Percentiles rank a stretch among this genome's conserved stretches.
Evolutionary conservation across 139 green algal species (phyloP).

Genomic region (Tetradesmus obliquus): DNA sequence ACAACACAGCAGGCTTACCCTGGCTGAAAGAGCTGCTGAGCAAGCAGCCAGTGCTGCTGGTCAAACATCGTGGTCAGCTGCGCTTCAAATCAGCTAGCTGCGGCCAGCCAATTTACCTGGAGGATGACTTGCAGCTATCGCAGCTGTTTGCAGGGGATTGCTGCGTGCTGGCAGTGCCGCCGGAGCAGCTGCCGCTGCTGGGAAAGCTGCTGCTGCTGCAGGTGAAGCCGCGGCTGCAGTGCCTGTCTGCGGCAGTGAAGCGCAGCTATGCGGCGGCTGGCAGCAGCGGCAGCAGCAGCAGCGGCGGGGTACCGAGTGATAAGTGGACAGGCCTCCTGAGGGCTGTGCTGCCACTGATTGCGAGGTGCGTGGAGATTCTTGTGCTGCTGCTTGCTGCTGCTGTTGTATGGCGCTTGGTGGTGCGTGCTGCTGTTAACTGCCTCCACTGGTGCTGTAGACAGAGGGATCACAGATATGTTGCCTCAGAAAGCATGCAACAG

Average conservation of each 20-base stretch:
- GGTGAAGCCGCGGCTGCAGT: conserved; percentile 2
- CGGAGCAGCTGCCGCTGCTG: not conserved
- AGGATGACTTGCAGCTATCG: not conserved
- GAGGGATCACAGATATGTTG: too few species aligned
- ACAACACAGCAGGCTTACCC: not conserved
- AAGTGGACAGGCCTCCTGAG: not conserved
- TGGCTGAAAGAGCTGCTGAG: conserved; percentile 23
- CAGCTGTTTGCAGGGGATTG: not conserved
- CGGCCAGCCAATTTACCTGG: not conserved
- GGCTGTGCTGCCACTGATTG: not conserved
- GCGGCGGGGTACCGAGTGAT: not conserved
- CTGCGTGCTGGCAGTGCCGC: not conserved
- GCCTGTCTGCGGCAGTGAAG: not conserved
- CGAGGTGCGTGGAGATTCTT: not conserved
- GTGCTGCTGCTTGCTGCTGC: not conserved
- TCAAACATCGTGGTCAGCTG: not conserved
- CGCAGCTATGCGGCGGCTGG: not conserved
- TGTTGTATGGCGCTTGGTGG: not conserved
- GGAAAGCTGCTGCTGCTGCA: not conserved
- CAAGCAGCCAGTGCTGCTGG: conserved; percentile 9
- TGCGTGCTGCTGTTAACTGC: too few species aligned
- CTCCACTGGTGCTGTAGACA: too few species aligned
- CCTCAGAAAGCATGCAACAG: too few species aligned
- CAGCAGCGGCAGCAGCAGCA: not conserved
- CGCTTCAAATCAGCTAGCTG: not conserved